These are phyloP conservation scores for Tulasnella sp. DNA, from an alignment of 768 basidiomycete species.

Conservation along the genomic window DNA sequence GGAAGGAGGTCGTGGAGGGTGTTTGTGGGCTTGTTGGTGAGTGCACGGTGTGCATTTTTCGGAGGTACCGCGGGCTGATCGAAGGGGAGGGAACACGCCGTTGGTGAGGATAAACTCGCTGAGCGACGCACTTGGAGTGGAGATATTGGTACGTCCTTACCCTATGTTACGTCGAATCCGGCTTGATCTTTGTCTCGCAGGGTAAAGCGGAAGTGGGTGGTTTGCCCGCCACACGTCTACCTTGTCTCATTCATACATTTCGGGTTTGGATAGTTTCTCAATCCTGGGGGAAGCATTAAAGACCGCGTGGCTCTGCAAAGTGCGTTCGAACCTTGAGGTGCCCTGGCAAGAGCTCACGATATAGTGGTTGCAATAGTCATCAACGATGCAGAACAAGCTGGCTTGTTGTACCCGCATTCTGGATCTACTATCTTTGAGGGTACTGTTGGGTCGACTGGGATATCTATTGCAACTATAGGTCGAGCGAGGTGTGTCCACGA, in stretches of 20 bases:
- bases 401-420: slow-evolving; percentile 71
- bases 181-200: slow-evolving; percentile 20
- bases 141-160: slow-evolving; percentile 49
- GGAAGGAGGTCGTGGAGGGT: slow-evolving; percentile 36
- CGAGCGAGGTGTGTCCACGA: slow-evolving; percentile 51
- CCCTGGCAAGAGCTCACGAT: not conserved
- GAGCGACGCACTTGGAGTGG: slow-evolving; percentile 81
- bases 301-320: slow-evolving; percentile 92
- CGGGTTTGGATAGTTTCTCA: slow-evolving; percentile 53
- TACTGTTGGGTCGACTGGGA: slow-evolving; percentile 91
- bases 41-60: not conserved
- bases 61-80: not conserved
- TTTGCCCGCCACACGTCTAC: not conserved
- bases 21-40: slow-evolving; percentile 13
- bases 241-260: not conserved
- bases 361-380: slow-evolving; percentile 49
- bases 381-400: slow-evolving; percentile 77
- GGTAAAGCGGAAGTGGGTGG: slow-evolving; percentile 79
- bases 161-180: not conserved
- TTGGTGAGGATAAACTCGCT: slow-evolving; percentile 82
- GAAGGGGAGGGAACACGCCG: slow-evolving; percentile 73
- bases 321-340: slow-evolving; percentile 27
- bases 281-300: slow-evolving; percentile 96
- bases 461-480: slow-evolving; percentile 89
- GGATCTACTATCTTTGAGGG: slow-evolving; percentile 94